Base-by-base conservation (phyloP, 2,329 filamentous ascomycete species). In the Penicillium sp. region DNA sequence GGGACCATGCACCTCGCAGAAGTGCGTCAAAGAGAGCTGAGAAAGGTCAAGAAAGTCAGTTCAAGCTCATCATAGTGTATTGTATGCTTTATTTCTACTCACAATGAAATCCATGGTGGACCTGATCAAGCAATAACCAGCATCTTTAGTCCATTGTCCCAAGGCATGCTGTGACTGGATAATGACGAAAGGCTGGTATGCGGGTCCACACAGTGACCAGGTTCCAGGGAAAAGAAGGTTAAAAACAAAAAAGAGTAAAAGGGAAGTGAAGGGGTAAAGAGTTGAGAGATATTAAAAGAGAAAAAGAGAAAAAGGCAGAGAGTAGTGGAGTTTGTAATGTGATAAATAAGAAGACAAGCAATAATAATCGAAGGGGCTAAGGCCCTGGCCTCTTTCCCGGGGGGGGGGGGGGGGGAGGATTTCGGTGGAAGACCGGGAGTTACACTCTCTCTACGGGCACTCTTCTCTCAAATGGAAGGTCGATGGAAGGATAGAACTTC, bases 1-100 rank as follows among this genome's bases (percentile, higher is more conserved):
- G 19, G 83, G 83, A 70, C 83, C 83, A 79, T 86, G 82, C 72
- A 83, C 77, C 75, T 86, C 83, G 74, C 83, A 86, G 71, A 86
- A 86, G 75, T 86, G 83, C 63, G 83, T 84, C 62, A 86, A 79
- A 67, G 83, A 85, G 69, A 86, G 80, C 83, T 86, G 67, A 23
- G 37, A 40, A 50, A 45, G 56, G 80, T 83, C 85, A 67, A 23
- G 37, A 40, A 50, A 45, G 56, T 60, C 35, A 60, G 56, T 45
- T 25, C 27, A 42, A 46, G 37, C 12, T 45, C 38, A 9, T 45
- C 49, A 19, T 8, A n/a, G 17, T 7, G 13, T 42, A 37, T 40
- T 33, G 13, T 6, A 27, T 15, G 27, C 2, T 3, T 19, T 19
- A 19, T 38, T 27, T n/a, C n/a, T 51, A 76, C 76, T 69, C 64